Evolutionary conservation across 75 land plant species (phyloP).

Genomic region (Cupressus sempervirens): DNA sequence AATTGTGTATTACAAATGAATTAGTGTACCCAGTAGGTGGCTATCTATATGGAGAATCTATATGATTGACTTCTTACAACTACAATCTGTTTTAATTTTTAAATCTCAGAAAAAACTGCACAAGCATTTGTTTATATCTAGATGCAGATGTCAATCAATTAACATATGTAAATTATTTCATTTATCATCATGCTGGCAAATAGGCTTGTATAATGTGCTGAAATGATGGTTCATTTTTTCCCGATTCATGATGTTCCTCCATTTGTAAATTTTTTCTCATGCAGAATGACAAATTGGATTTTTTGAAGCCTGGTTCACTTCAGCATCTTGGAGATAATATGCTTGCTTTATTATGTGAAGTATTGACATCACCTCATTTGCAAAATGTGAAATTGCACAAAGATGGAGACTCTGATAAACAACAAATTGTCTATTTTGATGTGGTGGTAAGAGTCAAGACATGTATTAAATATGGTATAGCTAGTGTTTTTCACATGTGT

Average conservation of each 20-base stretch:
- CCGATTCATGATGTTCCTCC: neutral
- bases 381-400: slow-evolving; percentile 18
- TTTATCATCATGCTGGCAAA: neutral
- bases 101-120: neutral
- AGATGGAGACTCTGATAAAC: slow-evolving; percentile 15
- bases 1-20: neutral
- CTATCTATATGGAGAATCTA: neutral
- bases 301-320: slow-evolving; percentile 84
- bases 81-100: slow-evolving; percentile 2
- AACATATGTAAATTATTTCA: neutral
- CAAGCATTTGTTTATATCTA: neutral
- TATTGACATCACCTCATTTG: slow-evolving; percentile 52
- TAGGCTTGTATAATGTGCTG: neutral
- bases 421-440: slow-evolving; percentile 71
- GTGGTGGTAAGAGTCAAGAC: slow-evolving; percentile 51
- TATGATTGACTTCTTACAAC: neutral
- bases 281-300: slow-evolving; percentile 86
- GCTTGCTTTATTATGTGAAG: slow-evolving; percentile 70
- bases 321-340: slow-evolving; percentile 98
- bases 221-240: neutral
- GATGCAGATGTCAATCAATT: neutral
- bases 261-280: slow-evolving; percentile 9
- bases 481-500: neutral
- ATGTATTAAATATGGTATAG: neutral
- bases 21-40: neutral